Evolutionary conservation across 441 rosid genomes (phyloP).

Genomic region (Erodium chrysanthum): DNA sequence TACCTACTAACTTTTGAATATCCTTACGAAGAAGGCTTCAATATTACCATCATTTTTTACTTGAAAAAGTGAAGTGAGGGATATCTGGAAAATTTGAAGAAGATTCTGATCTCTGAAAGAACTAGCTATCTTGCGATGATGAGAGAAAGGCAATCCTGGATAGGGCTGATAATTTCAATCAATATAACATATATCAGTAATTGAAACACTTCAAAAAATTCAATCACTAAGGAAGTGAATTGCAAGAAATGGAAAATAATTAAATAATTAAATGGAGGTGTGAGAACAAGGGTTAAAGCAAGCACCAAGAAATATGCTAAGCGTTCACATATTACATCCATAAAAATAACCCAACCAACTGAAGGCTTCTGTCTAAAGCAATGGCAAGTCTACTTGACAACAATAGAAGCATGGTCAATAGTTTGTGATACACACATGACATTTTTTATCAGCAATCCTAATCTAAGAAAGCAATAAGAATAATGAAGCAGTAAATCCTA

Average conservation of each 20-base stretch:
- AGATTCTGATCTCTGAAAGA: slow-evolving; percentile 91
- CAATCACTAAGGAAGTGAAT: neutral
- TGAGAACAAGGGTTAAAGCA: neutral
- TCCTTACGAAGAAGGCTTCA: neutral
- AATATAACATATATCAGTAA: slow-evolving; percentile 21
- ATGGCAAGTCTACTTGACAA: neutral
- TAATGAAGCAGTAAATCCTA: too few species aligned
- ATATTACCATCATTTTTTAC: slow-evolving; percentile 83
- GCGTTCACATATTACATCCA: neutral
- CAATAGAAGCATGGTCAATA: slow-evolving; percentile 7
- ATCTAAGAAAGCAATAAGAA: too few species aligned
- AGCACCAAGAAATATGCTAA: neutral
- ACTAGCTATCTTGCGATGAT: slow-evolving; percentile 86
- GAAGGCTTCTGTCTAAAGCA: neutral
- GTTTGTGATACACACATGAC: neutral
- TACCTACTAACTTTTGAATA: neutral
- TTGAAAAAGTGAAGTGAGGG: slow-evolving; percentile 74
- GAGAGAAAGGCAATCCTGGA: slow-evolving; percentile 73
- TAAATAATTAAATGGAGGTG: neutral
- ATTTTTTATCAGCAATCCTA: too few species aligned
- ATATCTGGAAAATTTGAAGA: slow-evolving; percentile 87
- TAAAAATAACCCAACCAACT: too few species aligned
- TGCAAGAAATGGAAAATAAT: neutral
- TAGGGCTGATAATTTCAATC: slow-evolving; percentile 44
- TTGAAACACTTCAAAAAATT: slow-evolving; percentile 3